Evolutionary conservation across 352 stramenopile genomes (phyloP), one percentile per base, ranked within the genome.

Genomic region (Pythium volutum): DNA sequence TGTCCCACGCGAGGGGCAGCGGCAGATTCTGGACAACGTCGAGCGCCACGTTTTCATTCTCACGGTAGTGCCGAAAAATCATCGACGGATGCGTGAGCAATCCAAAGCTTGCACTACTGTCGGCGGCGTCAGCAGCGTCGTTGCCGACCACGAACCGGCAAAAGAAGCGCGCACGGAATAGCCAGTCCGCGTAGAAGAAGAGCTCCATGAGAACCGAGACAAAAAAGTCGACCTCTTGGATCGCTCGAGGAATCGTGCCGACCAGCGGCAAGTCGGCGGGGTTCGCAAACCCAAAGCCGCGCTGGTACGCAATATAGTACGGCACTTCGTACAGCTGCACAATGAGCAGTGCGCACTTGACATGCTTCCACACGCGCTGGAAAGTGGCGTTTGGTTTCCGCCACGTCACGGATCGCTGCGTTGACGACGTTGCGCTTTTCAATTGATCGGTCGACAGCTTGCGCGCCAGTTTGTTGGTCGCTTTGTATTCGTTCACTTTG

Each of bases 121-220:
- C 62, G 47, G 33, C 46, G 16, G 26, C 43, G 34, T 56, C 41
- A 33, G 18, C 22, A 0, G 45, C 11, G 4, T 20, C 43, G 26
- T 56, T 55, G 16, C 25, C 45, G 11, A 49, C 54, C n/a, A 62
- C 54, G 42, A 45, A 67, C 2, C 77, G 70, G 26, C 67, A 74
- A 45, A 91, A 89, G 12, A 72, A 76, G 0, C 69, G 53, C 1
- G 68, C 64, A 1, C 76, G 73, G 4, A 91, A 69, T 23, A 65
- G 70, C 22, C 84, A 59, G 31, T 91, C 79, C 0, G 58, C 47
- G 22, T 82, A 77, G 58, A 88, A 91, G 55, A 91, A 89, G 0
- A 78, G 27, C 55, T 91, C 81, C 6, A 88, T 56, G 0, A 69
- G n/a, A 1, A 81, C 10, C 2, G 71, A 53, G 2, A 67, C 27